Evolutionary conservation across 331 rosid genomes (phyloP).

Genomic region (Acacia concinna): DNA sequence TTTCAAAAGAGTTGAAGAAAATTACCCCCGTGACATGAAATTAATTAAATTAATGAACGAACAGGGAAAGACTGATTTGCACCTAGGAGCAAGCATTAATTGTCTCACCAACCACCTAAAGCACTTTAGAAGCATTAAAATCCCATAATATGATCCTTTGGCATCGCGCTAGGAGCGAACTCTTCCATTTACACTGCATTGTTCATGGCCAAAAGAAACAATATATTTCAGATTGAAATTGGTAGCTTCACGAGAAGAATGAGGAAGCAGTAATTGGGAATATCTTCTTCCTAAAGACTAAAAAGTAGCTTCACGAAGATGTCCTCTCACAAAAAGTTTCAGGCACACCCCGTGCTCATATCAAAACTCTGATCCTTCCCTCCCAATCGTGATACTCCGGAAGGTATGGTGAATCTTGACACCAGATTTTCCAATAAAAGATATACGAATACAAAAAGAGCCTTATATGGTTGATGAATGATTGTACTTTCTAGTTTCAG

Average conservation of each 20-base stretch:
- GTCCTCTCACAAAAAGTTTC: conserved; percentile 11
- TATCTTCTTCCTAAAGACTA: background rate
- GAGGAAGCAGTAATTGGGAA: conserved; percentile 17
- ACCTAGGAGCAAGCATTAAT: background rate
- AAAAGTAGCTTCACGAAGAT: background rate
- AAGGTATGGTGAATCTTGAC: background rate
- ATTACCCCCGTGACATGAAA: background rate
- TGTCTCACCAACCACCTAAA: background rate
- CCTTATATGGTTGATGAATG: background rate
- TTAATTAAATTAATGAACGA: background rate
- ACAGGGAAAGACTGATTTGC: background rate
- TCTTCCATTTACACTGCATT: background rate
- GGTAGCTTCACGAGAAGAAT: conserved; percentile 47
- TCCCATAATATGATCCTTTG: background rate
- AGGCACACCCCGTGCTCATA: conserved; percentile 39
- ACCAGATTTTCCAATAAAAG: background rate
- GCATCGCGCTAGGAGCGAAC: background rate
- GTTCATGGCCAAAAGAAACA: background rate
- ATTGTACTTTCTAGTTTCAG: background rate
- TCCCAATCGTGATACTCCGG: background rate
- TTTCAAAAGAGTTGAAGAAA: background rate
- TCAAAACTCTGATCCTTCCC: conserved; percentile 11
- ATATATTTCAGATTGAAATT: background rate
- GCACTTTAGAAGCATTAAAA: background rate
- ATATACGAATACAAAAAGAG: background rate